Evolutionary conservation across 441 rosid species (phyloP), one percentile per base, ranked within the genome.

Genomic region (Mallotus repandus): DNA sequence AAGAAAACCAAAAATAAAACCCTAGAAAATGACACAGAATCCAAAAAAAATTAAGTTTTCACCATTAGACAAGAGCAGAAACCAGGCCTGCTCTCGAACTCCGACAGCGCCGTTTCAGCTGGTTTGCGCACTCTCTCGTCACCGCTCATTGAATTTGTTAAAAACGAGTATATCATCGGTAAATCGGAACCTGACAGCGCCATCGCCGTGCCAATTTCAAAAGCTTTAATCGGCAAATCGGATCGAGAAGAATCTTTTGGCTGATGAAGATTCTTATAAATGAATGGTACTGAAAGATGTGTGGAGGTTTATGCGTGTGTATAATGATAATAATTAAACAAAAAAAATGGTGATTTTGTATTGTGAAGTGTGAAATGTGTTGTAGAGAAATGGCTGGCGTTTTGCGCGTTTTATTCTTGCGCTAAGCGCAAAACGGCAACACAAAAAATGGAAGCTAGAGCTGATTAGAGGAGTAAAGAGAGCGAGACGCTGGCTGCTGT

Each of bases 41-140:
- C 54, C 55, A 6, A 32, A 18, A 63, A 32, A 41, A 63, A 68
- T 1, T 29, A 29, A 29, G 32, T 29, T 29, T 45, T 8, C 72
- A 94, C 99, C 99, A 96, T 87, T 32, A 96, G 87, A 80, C 98
- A 94, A 18, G 96, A 94, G 82, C 98, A 96, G 82, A 92, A 96
- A 32, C 99, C 98, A 75, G 98, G 94, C 70, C 96, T 82, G 53
- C 88, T 88, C 86, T 96, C 99, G 68, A 85, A 94, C 85, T 92
- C 91, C 64, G 95, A 79, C 12, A 96, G 89, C 84, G 98, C 93
- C 75, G 84, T 81, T 89, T 96, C 99, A 29, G 99, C 98, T 72
- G 97, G 97, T 69, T 87, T 85, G 29, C 97, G 91, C 49, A 91
- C 80, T 78, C 81, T 75, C 85, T 86, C 93, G 71, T 94, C 95